Conservation (phyloP, 768 basidiomycete species). For the Mycena albidolilacea region DNA sequence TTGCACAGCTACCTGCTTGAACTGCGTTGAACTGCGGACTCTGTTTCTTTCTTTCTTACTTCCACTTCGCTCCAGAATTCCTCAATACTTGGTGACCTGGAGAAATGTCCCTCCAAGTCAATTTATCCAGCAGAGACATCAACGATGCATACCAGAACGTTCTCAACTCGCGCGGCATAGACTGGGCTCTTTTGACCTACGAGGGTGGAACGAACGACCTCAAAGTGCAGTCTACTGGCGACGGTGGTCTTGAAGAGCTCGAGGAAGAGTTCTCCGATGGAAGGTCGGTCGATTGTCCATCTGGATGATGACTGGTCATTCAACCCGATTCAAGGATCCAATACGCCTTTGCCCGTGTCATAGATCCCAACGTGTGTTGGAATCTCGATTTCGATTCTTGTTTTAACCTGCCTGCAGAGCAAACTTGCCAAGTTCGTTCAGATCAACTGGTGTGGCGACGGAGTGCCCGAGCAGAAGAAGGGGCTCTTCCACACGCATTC, state of each 20-base stretch:
- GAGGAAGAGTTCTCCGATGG: constrained; percentile 97
- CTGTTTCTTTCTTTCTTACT: not conserved
- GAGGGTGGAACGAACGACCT: constrained; percentile 88
- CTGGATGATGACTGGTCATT: constrained; percentile 31
- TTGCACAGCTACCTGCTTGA: not conserved
- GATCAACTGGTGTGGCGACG: constrained; percentile 98
- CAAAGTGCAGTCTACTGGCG: constrained; percentile 89
- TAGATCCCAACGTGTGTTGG: constrained; percentile 82
- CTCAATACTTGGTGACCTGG: constrained; percentile 5
- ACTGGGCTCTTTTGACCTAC: constrained; percentile 88
- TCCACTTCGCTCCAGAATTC: not conserved
- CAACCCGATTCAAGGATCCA: constrained; percentile 75
- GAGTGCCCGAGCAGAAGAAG: constrained; percentile 93
- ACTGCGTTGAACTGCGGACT: not conserved
- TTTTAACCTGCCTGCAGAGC: constrained; percentile 62
- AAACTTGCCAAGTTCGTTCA: constrained; percentile 93
- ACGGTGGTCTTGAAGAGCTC: constrained; percentile 90
- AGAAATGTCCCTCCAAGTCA: constrained; percentile 84
- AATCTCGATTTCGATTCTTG: constrained; percentile 1
- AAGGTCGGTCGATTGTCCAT: constrained; percentile 59
- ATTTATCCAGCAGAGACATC: constrained; percentile 82
- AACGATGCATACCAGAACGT: constrained; percentile 82
- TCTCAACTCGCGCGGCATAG: constrained; percentile 73
- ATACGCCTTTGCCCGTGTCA: constrained; percentile 90
- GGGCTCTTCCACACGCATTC: constrained; percentile 94